These are phyloP conservation scores for Talaromyces marneffei DNA, from an alignment of 2,329 filamentous ascomycete genomes.

Conservation along the genomic window DNA sequence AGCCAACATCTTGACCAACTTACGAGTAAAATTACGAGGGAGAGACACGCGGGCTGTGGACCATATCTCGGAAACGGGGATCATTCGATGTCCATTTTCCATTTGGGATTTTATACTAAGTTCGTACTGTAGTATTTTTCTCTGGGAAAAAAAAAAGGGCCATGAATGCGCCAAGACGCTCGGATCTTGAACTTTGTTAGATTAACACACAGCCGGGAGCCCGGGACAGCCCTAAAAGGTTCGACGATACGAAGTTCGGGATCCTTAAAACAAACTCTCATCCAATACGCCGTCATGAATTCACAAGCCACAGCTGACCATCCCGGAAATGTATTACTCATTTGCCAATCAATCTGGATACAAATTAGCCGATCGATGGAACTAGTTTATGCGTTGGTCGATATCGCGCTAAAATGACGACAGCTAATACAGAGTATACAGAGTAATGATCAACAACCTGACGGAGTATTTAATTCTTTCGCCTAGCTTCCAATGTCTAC, in stretches of 20 bases:
- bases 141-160: background rate
- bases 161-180: background rate
- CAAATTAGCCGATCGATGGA: background rate
- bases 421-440: too few relatives aligned
- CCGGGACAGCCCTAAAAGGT: background rate
- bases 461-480: background rate
- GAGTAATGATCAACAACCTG: constrained; percentile 2
- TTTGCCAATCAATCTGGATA: background rate
- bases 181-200: background rate
- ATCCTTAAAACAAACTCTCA: background rate
- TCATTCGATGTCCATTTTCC: background rate
- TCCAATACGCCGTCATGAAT: background rate
- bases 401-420: constrained; percentile 2
- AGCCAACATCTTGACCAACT: background rate
- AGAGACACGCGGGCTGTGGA: constrained; percentile 3
- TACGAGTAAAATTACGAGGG: constrained; percentile 5
- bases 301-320: background rate
- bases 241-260: background rate
- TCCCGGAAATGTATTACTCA: background rate
- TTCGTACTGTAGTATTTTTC: too few relatives aligned
- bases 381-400: background rate
- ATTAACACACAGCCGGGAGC: background rate
- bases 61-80: background rate
- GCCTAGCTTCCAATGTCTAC: background rate
- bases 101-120: background rate